These are phyloP conservation scores for Sordaria brevicollis DNA, from an alignment of 495 filamentous ascomycete genomes.

Conservation along the genomic window DNA sequence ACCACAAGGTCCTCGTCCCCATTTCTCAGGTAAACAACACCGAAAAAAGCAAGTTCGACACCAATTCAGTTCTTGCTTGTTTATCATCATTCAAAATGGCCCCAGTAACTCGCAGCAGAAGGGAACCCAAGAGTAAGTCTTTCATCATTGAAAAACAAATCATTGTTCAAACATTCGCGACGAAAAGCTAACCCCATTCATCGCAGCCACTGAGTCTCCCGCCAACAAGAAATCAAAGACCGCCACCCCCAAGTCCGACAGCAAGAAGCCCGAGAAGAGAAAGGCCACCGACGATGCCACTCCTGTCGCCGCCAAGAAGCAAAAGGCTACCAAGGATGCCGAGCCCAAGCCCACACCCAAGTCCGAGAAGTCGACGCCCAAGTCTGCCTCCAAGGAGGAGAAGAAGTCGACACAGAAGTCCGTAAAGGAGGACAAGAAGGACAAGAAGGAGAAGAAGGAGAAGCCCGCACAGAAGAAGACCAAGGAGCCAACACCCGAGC, in stretches of 20 bases:
- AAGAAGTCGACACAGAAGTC: constrained; percentile 21
- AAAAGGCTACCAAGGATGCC: constrained; percentile 20
- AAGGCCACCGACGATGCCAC: constrained; percentile 38
- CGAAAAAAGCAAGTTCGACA: background rate
- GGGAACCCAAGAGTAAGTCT: constrained; percentile 55
- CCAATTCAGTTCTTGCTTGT: background rate
- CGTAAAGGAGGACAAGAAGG: constrained; percentile 15
- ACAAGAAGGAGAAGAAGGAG: constrained; percentile 17
- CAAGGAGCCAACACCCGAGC: constrained; percentile 14
- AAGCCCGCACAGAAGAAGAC: constrained; percentile 14
- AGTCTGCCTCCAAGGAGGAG: constrained; percentile 13
- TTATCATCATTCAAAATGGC: constrained; percentile 44
- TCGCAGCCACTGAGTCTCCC: constrained; percentile 39
- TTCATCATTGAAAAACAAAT: background rate
- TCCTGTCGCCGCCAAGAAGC: constrained; percentile 31
- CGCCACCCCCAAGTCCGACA: constrained; percentile 10
- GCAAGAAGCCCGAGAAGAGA: constrained; percentile 34
- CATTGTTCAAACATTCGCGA: background rate
- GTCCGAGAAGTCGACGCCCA: constrained; percentile 12
- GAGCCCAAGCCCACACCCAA: constrained; percentile 15
- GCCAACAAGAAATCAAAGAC: constrained; percentile 51
- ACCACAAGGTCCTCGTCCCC: background rate
- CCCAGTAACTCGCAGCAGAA: constrained; percentile 56
- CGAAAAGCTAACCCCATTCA: constrained; percentile 19
- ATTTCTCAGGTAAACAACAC: background rate